phyloP scores from a whole-genome alignment of 2,329 filamentous ascomycete species.

The Colletotrichum sp. region DNA sequence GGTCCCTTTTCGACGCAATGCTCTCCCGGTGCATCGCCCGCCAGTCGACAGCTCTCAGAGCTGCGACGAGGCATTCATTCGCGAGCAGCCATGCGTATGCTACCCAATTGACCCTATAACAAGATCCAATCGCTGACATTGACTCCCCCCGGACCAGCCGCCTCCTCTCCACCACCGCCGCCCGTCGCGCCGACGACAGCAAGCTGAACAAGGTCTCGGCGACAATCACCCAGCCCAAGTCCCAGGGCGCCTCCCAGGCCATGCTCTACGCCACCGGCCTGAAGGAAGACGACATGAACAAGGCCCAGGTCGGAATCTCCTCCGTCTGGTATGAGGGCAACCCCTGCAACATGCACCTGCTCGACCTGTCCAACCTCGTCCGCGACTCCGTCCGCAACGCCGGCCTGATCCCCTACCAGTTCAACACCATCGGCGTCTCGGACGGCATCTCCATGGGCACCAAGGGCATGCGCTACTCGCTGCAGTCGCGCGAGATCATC shows the following conservation, averaged over 20 bases:
- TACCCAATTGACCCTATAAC: not conserved
- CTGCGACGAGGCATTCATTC: conserved; percentile 23
- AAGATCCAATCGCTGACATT: not conserved
- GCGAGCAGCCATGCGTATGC: conserved; percentile 25
- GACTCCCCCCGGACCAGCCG: conserved; percentile 41
- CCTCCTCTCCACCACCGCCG: conserved; percentile 54
- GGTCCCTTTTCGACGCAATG: conserved; percentile 21
- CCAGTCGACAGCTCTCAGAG: conserved; percentile 26
- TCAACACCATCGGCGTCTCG: conserved; percentile 98
- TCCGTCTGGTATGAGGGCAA: conserved; percentile 99
- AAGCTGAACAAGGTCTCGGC: conserved; percentile 84
- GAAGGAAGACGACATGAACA: conserved; percentile 85
- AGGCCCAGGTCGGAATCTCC: conserved; percentile 96
- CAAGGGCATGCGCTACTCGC: conserved; percentile 91
- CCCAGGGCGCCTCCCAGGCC: conserved; percentile 96
- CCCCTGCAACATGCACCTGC: conserved; percentile 98
- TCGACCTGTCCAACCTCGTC: conserved; percentile 85
- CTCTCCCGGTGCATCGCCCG: conserved; percentile 22
- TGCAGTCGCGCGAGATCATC: conserved; percentile 95
- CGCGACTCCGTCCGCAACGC: conserved; percentile 67
- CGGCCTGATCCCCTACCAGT: conserved; percentile 90
- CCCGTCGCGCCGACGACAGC: conserved; percentile 55
- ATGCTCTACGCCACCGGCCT: conserved; percentile 98
- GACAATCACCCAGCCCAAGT: conserved; percentile 93
- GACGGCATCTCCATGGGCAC: conserved; percentile 99